These are phyloP conservation scores for Echria macrotheca DNA, from an alignment of 495 filamentous ascomycete genomes.

Conservation along the genomic window DNA sequence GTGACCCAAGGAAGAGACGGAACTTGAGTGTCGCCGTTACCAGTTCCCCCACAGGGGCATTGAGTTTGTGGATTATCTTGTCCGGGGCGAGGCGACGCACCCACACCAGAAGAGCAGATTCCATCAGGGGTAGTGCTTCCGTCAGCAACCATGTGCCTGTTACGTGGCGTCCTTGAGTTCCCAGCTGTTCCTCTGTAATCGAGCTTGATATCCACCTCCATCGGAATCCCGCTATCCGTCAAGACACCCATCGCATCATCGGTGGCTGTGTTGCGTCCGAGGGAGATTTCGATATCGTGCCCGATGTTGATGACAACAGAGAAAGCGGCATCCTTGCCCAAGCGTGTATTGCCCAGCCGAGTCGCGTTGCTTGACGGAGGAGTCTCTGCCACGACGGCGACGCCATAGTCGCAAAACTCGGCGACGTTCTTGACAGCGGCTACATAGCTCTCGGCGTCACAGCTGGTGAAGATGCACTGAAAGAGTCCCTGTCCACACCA, in stretches of 20 bases:
- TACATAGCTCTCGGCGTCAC: constrained; percentile 20
- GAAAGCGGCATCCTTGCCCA: no score
- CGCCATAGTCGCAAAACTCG: constrained; percentile 32
- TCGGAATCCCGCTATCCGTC: background rate
- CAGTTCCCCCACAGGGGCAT: constrained; percentile 6
- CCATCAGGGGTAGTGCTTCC: background rate
- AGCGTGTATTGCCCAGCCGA: no score
- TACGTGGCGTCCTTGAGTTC: no score
- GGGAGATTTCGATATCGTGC: constrained; percentile 2
- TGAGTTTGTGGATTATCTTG: constrained; percentile 5
- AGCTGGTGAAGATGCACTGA: constrained; percentile 21
- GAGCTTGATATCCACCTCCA: constrained; percentile 24
- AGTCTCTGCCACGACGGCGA: background rate
- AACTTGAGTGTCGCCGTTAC: no score
- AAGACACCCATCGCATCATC: background rate
- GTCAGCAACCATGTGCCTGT: no score
- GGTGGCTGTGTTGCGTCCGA: constrained; percentile 3
- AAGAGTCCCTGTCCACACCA: constrained; percentile 15
- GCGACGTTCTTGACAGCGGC: constrained; percentile 15
- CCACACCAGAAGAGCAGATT: constrained; percentile 9
- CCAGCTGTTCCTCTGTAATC: constrained; percentile 10
- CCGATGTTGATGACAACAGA: constrained; percentile 11
- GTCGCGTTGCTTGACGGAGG: background rate
- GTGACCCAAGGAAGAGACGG: constrained; percentile 10
- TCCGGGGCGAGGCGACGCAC: constrained; percentile 2